phyloP scores from a whole-genome alignment of 2,329 filamentous ascomycete species.

The Colletotrichum sp. region DNA sequence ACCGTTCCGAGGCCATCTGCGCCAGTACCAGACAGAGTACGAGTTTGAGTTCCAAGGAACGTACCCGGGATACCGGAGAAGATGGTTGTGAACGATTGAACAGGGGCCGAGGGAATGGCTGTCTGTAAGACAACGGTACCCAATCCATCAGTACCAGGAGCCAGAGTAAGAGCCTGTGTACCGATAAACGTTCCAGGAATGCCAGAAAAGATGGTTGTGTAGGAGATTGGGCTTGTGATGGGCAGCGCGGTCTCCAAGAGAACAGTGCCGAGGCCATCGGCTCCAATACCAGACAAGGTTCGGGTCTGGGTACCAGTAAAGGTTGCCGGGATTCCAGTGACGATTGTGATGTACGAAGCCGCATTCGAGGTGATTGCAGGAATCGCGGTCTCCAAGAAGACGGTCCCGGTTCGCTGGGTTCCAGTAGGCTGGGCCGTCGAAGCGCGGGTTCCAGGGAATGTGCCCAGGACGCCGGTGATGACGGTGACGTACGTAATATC shows the following conservation, averaged over 20 bases:
- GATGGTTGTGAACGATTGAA: neutral
- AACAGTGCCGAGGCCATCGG: neutral
- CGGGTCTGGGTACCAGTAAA: neutral
- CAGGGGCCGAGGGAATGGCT: neutral
- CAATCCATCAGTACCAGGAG: neutral
- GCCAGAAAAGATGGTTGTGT: neutral
- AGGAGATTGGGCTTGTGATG: neutral
- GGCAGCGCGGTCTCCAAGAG: neutral
- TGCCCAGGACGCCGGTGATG: neutral
- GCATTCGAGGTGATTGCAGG: neutral
- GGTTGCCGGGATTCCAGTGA: neutral
- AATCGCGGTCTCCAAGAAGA: neutral
- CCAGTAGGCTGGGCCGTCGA: neutral
- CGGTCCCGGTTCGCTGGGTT: neutral
- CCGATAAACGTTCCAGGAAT: neutral
- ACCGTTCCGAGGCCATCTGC: neutral
- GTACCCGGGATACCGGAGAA: neutral
- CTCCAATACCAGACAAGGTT: neutral
- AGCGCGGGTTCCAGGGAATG: neutral
- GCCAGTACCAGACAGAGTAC: neutral
- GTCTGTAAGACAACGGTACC: neutral
- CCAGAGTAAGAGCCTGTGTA: neutral
- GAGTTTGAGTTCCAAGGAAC: neutral
- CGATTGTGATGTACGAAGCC: neutral
- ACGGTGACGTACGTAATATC: neutral